Conservation (phyloP, 2,329 filamentous ascomycete species). For the Didymella glomerata region DNA sequence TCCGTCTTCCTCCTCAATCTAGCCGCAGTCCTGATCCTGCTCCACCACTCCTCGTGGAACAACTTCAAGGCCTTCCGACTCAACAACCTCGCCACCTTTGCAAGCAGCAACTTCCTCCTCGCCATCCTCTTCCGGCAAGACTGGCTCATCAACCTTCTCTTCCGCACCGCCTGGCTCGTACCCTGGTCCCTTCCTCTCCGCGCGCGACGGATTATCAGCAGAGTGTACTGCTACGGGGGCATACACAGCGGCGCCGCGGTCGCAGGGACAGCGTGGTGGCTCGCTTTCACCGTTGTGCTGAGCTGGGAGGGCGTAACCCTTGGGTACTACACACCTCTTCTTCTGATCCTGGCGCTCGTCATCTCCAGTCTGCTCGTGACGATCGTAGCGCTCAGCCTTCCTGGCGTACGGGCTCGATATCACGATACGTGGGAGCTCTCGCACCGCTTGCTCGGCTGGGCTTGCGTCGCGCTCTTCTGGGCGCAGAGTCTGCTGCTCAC, state of each 20-base stretch:
- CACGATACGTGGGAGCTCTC: conserved; percentile 49
- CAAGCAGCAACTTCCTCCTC: conserved; percentile 46
- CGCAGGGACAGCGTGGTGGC: conserved; percentile 54
- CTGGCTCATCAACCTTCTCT: conserved; percentile 43
- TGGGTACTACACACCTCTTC: conserved; percentile 17
- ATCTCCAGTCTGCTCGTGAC: conserved; percentile 31
- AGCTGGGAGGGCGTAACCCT: conserved; percentile 33
- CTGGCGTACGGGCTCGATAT: conserved; percentile 29
- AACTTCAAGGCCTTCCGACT: neutral
- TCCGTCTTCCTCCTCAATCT: conserved; percentile 53
- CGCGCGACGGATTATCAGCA: conserved; percentile 34
- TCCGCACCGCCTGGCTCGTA: conserved; percentile 42
- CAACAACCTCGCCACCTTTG: conserved; percentile 36
- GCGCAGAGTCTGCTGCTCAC: conserved; percentile 33
- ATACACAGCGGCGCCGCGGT: conserved; percentile 47
- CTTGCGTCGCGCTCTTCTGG: conserved; percentile 42
- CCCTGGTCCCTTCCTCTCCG: conserved; percentile 38
- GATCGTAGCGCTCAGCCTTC: conserved; percentile 40
- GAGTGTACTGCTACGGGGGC: conserved; percentile 47
- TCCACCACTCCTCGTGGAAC: conserved; percentile 18
- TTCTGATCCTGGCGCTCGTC: conserved; percentile 34
- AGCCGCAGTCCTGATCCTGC: conserved; percentile 29
- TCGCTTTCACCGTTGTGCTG: conserved; percentile 49
- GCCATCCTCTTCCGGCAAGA: conserved; percentile 46
- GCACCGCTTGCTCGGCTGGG: conserved; percentile 50